A percentile compares a stretch with the other conserved stretches of the same genome.
phyloP scores from a whole-genome alignment of 192 early-diverging fungal species.

The Jimgerdemannia lactiflua region DNA sequence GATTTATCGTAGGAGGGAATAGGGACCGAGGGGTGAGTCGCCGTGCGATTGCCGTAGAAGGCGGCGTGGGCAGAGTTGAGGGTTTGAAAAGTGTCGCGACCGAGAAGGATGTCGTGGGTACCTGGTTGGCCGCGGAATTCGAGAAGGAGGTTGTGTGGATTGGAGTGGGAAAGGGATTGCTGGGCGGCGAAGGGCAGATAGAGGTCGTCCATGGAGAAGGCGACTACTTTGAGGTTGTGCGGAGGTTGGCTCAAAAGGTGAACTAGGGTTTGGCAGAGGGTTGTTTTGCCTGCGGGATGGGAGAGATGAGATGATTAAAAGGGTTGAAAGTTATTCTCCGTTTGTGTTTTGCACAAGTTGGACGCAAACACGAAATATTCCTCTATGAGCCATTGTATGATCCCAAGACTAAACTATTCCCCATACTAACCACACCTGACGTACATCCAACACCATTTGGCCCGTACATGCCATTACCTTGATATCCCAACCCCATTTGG shows the following conservation, averaged over 20 bases:
- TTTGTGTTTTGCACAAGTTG: too few species aligned
- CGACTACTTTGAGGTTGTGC: slow-evolving; percentile 50
- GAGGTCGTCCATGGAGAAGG: slow-evolving; percentile 84
- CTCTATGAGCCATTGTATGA: neutral
- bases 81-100: slow-evolving; percentile 41
- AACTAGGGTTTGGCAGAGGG: slow-evolving; percentile 45
- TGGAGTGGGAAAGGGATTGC: slow-evolving; percentile 26
- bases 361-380: neutral
- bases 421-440: neutral
- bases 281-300: slow-evolving; percentile 48
- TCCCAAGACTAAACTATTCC: neutral
- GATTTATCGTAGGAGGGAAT: slow-evolving; percentile 87
- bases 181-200: slow-evolving; percentile 77
- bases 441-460: too few species aligned
- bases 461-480: too few species aligned
- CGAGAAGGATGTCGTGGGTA: slow-evolving; percentile 81
- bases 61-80: slow-evolving; percentile 32
- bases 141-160: slow-evolving; percentile 67
- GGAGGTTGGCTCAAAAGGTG: slow-evolving; percentile 28
- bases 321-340: slow-evolving; percentile 2
- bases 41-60: neutral
- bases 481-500: neutral
- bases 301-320: slow-evolving; percentile 5
- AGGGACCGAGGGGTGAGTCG: slow-evolving; percentile 20
- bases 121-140: slow-evolving; percentile 86